A percentile compares a stretch with the other conserved stretches of the same genome.
Evolutionary conservation across 2,329 filamentous ascomycete genomes (phyloP).

Genomic region (Fusarium sp.): DNA sequence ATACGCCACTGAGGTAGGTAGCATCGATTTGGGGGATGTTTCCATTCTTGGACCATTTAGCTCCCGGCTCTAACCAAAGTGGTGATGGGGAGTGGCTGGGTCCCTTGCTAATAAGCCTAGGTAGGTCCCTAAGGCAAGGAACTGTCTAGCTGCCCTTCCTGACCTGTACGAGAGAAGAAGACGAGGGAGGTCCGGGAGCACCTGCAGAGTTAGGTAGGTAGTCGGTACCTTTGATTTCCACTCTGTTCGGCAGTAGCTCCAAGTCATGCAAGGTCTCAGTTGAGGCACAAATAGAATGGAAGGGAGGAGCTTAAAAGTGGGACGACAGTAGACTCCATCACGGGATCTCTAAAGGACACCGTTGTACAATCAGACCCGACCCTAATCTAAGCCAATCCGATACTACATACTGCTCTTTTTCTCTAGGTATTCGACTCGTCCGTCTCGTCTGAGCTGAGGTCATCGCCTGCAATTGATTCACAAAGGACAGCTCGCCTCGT

Average conservation of each 20-base stretch:
- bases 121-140: not conserved
- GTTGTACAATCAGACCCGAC: constrained; percentile 43
- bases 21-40: constrained; percentile 14
- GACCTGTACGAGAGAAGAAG: not conserved
- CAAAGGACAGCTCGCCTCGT: constrained; percentile 41
- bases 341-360: constrained; percentile 53
- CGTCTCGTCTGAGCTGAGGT: constrained; percentile 39
- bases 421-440: constrained; percentile 19
- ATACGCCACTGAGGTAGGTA: constrained; percentile 33
- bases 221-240: constrained; percentile 11
- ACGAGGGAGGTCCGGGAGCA: not conserved
- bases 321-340: constrained; percentile 43
- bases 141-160: not conserved
- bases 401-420: constrained; percentile 1
- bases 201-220: constrained; percentile 6
- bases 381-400: constrained; percentile 1
- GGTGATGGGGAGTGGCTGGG: constrained; percentile 26
- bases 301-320: constrained; percentile 40
- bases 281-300: constrained; percentile 7
- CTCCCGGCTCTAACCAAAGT: constrained; percentile 30
- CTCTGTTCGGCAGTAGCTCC: constrained; percentile 5
- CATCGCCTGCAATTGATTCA: constrained; percentile 44
- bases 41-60: constrained; percentile 36
- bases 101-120: not conserved
- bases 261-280: not conserved